Evolutionary conservation across 1,139 yeast species (phyloP).

Genomic region (Yamadazyma dendronema): DNA sequence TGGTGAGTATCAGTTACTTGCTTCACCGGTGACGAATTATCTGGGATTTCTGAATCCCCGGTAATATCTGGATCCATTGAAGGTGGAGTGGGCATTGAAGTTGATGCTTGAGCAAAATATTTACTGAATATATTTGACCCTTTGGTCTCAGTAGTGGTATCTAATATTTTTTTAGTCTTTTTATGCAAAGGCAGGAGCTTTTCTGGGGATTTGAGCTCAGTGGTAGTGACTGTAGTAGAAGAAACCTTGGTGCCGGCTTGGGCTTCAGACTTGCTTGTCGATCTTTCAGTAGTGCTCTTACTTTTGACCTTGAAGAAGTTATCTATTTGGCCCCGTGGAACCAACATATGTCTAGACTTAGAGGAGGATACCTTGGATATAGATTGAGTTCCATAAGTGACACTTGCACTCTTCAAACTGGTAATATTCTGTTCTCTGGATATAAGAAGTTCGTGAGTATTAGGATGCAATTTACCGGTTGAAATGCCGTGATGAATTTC

Average conservation of each 20-base stretch:
- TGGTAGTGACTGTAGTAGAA: background rate
- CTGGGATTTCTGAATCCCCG: slow-evolving; percentile 39
- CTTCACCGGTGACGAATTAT: slow-evolving; percentile 28
- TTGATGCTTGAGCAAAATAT: slow-evolving; percentile 12
- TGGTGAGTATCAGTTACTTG: background rate
- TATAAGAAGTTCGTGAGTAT: slow-evolving; percentile 46
- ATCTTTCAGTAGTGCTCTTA: background rate
- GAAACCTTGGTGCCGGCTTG: background rate
- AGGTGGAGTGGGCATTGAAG: slow-evolving; percentile 9
- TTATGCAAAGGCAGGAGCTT: slow-evolving; percentile 28
- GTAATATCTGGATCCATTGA: slow-evolving; percentile 21
- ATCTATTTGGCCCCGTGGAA: slow-evolving; percentile 14
- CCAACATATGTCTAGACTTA: slow-evolving; percentile 1
- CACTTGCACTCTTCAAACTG: slow-evolving; percentile 25
- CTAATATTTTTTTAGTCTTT: slow-evolving; percentile 20
- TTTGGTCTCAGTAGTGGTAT: slow-evolving; percentile 9
- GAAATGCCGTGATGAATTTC: slow-evolving; percentile 58
- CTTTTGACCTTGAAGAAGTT: slow-evolving; percentile 12
- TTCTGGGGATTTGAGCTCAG: background rate
- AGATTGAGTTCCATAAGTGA: slow-evolving; percentile 10
- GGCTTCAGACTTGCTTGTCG: too few species aligned
- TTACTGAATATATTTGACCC: slow-evolving; percentile 13
- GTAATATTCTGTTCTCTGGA: slow-evolving; percentile 44
- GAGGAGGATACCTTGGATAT: background rate
- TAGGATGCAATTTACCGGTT: slow-evolving; percentile 65